Conservation (phyloP, 1,284 basidiomycete species). For the Malassezia equina region DNA sequence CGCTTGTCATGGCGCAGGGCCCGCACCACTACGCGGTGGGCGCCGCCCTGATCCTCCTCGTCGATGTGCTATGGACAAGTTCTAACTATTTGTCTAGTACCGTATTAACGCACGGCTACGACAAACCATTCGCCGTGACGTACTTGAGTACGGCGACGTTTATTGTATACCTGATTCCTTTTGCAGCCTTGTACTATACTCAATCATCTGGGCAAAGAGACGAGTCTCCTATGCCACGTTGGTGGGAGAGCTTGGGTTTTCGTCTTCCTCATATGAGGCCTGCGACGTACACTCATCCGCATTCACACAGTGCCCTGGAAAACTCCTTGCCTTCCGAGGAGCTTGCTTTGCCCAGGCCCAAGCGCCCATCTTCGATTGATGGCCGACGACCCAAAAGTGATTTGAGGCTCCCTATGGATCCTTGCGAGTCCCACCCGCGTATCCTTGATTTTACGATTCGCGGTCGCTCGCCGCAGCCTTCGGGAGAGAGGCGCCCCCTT, state of each 20-base stretch:
- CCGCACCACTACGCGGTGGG: conserved; percentile 58
- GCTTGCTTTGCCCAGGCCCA: not conserved
- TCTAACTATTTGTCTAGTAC: conserved; percentile 46
- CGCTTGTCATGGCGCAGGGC: conserved; percentile 5
- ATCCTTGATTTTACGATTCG: not conserved
- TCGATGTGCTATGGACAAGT: conserved; percentile 69
- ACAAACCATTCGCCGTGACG: conserved; percentile 55
- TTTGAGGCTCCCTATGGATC: conserved; percentile 7
- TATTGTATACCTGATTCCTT: conserved; percentile 74
- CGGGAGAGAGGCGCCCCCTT: not conserved
- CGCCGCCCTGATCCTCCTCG: conserved; percentile 62
- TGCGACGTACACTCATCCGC: not conserved
- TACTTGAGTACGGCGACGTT: conserved; percentile 82
- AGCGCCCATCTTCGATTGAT: conserved; percentile 40
- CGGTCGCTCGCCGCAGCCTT: not conserved
- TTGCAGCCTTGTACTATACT: conserved; percentile 35
- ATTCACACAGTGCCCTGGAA: not conserved
- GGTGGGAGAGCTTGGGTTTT: conserved; percentile 36
- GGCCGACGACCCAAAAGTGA: conserved; percentile 30
- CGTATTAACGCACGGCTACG: conserved; percentile 39
- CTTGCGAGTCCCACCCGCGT: not conserved
- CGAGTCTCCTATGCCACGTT: conserved; percentile 16
- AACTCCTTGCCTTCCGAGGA: not conserved
- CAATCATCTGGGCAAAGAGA: conserved; percentile 8
- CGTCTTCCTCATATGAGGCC: conserved; percentile 20